A percentile compares a stretch with the other conserved stretches of the same genome.
Evolutionary conservation across 2,329 filamentous ascomycete species (phyloP).

Genomic region (Phoma sp.): DNA sequence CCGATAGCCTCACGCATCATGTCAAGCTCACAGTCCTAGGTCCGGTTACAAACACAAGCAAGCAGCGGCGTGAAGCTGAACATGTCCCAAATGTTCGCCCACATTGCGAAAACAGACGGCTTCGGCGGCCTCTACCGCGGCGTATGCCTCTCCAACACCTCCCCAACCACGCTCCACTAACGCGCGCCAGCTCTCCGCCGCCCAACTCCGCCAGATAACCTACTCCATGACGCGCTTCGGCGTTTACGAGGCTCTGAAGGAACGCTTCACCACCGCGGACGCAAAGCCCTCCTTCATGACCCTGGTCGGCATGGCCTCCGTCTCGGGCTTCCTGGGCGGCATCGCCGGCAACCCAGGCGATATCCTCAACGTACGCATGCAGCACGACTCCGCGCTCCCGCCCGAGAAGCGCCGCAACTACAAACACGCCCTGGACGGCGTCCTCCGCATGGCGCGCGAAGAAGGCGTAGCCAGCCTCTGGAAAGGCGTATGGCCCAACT

Average conservation of each 20-base stretch:
- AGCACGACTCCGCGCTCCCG: conserved; percentile 85
- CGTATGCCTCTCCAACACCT: conserved; percentile 48
- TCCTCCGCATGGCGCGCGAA: conserved; percentile 83
- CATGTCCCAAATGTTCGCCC: conserved; percentile 84
- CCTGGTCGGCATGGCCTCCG: conserved; percentile 82
- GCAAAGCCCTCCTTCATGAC: conserved; percentile 70
- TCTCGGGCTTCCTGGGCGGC: conserved; percentile 87
- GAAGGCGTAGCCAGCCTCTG: conserved; percentile 81
- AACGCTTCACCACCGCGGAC: conserved; percentile 62
- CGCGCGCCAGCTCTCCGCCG: conserved; percentile 74
- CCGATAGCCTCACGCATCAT: neutral
- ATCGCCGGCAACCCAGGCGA: conserved; percentile 93
- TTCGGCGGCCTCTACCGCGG: conserved; percentile 85
- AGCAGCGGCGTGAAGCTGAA: conserved; percentile 72
- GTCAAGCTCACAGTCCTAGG: conserved; percentile 57
- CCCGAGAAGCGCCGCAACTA: conserved; percentile 80
- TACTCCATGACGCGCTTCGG: conserved; percentile 97
- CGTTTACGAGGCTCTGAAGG: conserved; percentile 93
- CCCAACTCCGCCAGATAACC: conserved; percentile 86
- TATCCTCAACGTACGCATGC: conserved; percentile 98
- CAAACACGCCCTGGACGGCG: conserved; percentile 83
- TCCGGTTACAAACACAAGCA: conserved; percentile 82
- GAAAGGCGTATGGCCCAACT: conserved; percentile 85
- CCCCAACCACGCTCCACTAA: neutral
- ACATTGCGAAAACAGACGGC: conserved; percentile 79